Base-by-base conservation (phyloP, 352 stramenopile species). In the Globisporangium carolinianum region DNA sequence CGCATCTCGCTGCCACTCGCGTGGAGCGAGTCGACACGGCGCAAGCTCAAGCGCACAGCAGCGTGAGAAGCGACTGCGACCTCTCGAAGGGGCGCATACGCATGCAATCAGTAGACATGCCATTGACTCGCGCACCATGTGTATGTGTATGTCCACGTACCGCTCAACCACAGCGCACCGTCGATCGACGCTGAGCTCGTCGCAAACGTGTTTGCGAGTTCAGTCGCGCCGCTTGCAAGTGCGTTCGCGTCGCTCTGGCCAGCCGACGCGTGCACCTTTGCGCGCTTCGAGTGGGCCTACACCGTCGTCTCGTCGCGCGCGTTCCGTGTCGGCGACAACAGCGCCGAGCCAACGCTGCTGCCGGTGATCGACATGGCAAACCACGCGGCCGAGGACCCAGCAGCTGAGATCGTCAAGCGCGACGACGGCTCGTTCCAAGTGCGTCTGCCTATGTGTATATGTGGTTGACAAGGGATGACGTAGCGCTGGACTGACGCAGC, bases 301-400 rank as follows among this genome's bases (percentile, higher is more conserved):
- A 61, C 72, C 7, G 72, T 87, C 7, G 73, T 91, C n/a, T 86
- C 74, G 4, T 91, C 80, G 35, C 70, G 80, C 51, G 80, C 80
- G 14, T 85, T 85, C 49, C 74, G 63, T 18, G 49, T 75, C 57
- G 54, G 53, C 15, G 62, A 62, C 53, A 56, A 18, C 8, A 60
- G 39, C 39, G 3, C 62, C 17, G 78, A 87, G 46, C 78, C 78
- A 45, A 87, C 78, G 43, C 53, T 91, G 10, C 63, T 91, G 18
- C 80, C 80, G 2, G 78, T 88, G 12, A 91, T 91, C 56, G 78
- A 91, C 57, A 91, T 91, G 80, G 80, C 76, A 32, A 91, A 91
- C 67, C 78, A 91, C 55, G 67, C 76, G 9, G 61, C 61, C 11
- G 57, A 58, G 6, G 62, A 71, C 12, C 75, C 78, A 3, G 65